These are phyloP conservation scores for Daldinia sp. DNA, from an alignment of 2,329 filamentous ascomycete genomes.

Conservation along the genomic window DNA sequence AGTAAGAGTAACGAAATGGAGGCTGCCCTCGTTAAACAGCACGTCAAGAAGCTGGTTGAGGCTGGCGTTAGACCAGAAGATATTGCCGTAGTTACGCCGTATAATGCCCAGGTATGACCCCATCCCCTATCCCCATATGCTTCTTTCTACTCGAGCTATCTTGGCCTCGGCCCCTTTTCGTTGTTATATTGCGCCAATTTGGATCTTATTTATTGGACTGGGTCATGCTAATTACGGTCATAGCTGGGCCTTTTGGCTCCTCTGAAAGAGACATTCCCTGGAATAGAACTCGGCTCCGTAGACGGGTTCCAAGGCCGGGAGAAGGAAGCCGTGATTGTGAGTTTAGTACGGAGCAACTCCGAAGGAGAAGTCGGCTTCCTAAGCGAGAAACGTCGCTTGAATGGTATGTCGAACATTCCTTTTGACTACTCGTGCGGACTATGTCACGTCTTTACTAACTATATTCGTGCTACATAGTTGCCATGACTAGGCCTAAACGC, in stretches of 20 bases:
- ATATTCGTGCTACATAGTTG: conserved; percentile 64
- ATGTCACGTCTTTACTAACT: conserved; percentile 33
- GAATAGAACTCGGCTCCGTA: conserved; percentile 93
- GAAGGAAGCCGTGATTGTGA: conserved; percentile 94
- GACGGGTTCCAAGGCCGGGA: conserved; percentile 98
- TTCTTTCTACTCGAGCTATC: background rate
- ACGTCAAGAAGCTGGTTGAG: conserved; percentile 78
- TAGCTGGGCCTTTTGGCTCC: conserved; percentile 80
- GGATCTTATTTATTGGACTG: background rate
- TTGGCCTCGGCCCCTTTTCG: background rate
- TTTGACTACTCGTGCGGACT: background rate
- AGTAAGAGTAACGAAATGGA: conserved; percentile 79
- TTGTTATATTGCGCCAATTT: background rate
- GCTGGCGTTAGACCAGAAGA: conserved; percentile 83
- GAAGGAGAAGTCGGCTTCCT: conserved; percentile 92
- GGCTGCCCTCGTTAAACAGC: conserved; percentile 78
- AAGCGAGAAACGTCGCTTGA: conserved; percentile 88
- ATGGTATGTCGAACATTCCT: conserved; percentile 68
- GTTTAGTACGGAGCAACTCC: conserved; percentile 89
- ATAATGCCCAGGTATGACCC: conserved; percentile 81
- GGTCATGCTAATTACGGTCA: conserved; percentile 9
- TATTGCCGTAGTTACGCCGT: conserved; percentile 93
- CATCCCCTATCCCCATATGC: background rate
- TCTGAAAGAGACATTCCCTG: conserved; percentile 82
- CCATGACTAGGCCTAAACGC: conserved; percentile 93